Conservation (phyloP, 768 basidiomycete species). For the Russula dissimulans region DNA sequence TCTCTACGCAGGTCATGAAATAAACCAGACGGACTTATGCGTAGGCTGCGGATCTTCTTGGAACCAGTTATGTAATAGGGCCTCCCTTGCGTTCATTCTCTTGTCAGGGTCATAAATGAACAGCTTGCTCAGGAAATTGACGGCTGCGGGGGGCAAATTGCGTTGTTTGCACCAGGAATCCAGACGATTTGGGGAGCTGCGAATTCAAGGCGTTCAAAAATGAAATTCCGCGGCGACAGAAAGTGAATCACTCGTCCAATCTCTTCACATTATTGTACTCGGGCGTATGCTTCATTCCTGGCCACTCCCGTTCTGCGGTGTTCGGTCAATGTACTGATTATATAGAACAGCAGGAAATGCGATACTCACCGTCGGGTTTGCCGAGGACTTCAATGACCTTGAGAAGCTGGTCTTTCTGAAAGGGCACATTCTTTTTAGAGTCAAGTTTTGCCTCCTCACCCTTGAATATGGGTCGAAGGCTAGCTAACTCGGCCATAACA, state of each 20-base stretch:
- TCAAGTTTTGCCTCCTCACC: constrained; percentile 98
- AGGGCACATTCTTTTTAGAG: constrained; percentile 94
- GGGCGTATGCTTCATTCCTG: constrained; percentile 73
- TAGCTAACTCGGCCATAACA: constrained; percentile 92
- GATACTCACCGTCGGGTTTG: constrained; percentile 63
- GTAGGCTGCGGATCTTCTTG: constrained; percentile 81
- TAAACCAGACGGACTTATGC: constrained; percentile 46
- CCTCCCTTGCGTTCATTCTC: constrained; percentile 74
- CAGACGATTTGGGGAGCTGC: constrained; percentile 52
- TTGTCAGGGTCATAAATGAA: constrained; percentile 89
- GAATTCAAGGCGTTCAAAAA: background rate
- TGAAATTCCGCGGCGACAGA: background rate
- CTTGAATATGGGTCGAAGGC: constrained; percentile 93
- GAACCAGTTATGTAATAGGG: constrained; percentile 86
- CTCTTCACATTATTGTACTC: constrained; percentile 79
- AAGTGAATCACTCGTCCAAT: constrained; percentile 53
- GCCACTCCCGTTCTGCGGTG: constrained; percentile 76
- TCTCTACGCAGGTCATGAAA: background rate
- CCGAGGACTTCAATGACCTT: constrained; percentile 97
- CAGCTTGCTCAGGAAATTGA: constrained; percentile 76
- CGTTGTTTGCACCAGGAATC: constrained; percentile 67
- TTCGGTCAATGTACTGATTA: background rate
- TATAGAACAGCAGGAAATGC: background rate
- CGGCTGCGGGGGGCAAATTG: constrained; percentile 51
- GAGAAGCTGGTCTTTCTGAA: constrained; percentile 88